Base-by-base conservation (phyloP, 257 asterid genomes). In the Solanum peruvianum region DNA sequence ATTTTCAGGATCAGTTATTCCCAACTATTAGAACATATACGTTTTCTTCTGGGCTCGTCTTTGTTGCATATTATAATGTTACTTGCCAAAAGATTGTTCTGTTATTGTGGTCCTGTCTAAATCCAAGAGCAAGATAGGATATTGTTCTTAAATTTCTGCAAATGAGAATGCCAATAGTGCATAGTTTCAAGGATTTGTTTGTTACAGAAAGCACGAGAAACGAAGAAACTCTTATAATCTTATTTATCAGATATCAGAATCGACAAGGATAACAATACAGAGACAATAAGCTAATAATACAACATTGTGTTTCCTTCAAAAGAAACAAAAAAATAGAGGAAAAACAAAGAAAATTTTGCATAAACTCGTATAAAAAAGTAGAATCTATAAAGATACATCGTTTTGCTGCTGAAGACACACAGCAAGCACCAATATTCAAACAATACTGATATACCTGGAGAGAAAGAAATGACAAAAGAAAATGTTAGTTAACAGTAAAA, bases 241-340 rank as follows among this genome's bases (percentile, higher is more conserved):
- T 39, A 85, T 85, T 87, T 72, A 86, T 45, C 42, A 77, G 67
- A 87, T 70, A 84, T 82, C 84, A 89, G 88, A 85, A 87, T 16
- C 12, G 67, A 29, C 69, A 80, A 29, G 18, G 67, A 49, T 23
- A 86, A 72, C 75, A 87, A 87, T 85, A 88, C 70, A 42, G 81
- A 88, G 90, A 89, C 81, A 83, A 11, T 66, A 47, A 16, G 87
- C 91, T 73, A 85, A 13, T 66, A 49, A 47, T 80, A 80, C 85
- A 80, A 4, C 67, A 80, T 29, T 29, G 60, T 80, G 64, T 45
- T 77, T 9, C 16, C 85, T 80, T 47, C 44, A 80, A 45, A 45
- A 47, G 66, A 80, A 80, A 52, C 62, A 52, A 41, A 29, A 80
- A 80, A 80, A 47, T 47, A 0, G 84, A 47, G 23, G 4, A 5